These are phyloP conservation scores for Onygenales sp. DNA, from an alignment of 2,329 filamentous ascomycete species.

Conservation along the genomic window DNA sequence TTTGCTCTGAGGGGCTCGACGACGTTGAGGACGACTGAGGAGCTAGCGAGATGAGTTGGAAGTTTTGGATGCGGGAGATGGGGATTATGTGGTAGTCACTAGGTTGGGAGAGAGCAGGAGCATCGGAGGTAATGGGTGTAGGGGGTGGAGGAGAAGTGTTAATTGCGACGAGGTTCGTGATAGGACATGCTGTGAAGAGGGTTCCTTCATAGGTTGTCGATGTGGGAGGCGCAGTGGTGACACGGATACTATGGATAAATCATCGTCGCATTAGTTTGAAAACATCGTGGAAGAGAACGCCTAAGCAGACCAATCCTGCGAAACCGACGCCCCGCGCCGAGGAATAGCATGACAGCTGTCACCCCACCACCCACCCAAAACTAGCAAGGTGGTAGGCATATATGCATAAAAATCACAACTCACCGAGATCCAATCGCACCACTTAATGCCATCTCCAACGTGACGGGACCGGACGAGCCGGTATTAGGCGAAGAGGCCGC, in stretches of 20 bases:
- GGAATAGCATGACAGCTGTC: neutral
- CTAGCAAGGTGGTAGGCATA: neutral
- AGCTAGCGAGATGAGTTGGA: conserved; percentile 42
- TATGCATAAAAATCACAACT: conserved; percentile 17
- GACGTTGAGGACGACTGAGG: conserved; percentile 1
- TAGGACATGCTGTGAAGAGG: conserved; percentile 52
- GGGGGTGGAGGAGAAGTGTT: conserved; percentile 42
- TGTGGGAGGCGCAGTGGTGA: conserved; percentile 44
- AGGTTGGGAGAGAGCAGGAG: conserved; percentile 29
- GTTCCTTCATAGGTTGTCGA: conserved; percentile 49
- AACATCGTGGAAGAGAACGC: neutral
- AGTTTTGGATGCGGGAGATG: conserved; percentile 48
- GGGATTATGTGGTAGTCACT: conserved; percentile 54
- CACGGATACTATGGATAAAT: conserved; percentile 40
- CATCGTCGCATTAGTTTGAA: neutral
- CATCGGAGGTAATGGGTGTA: conserved; percentile 25
- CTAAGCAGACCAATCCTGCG: neutral
- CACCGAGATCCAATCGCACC: conserved; percentile 55
- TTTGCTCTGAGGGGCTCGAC: conserved; percentile 13
- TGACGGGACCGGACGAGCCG: conserved; percentile 37
- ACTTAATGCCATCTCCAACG: conserved; percentile 45
- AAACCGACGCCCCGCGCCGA: neutral
- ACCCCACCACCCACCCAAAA: neutral
- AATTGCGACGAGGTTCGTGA: conserved; percentile 52
- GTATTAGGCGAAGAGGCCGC: conserved; percentile 28